Evolutionary conservation across 176 grass and related monocot genomes (phyloP).

Genomic region (Oryza meridionalis): DNA sequence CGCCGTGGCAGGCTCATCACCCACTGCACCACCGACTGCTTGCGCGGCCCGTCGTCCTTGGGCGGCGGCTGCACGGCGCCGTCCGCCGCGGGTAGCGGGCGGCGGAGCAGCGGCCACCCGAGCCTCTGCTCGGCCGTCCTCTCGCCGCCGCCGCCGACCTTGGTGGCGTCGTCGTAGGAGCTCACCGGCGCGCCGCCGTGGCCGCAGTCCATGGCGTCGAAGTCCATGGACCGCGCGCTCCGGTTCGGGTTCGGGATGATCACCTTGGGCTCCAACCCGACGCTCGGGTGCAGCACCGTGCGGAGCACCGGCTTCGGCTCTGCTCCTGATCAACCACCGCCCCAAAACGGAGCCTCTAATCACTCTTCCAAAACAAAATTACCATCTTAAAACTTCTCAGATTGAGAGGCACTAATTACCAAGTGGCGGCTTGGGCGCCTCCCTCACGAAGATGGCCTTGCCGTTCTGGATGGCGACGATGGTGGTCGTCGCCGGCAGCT

Average conservation of each 20-base stretch:
- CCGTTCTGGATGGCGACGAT: slow-evolving; percentile 78
- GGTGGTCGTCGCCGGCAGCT: slow-evolving; percentile 75
- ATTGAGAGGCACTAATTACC: slow-evolving; percentile 43
- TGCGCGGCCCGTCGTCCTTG: slow-evolving; percentile 48
- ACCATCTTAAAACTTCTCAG: too few species aligned
- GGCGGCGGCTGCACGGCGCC: background rate
- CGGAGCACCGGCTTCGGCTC: slow-evolving; percentile 65
- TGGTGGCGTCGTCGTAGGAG: slow-evolving; percentile 16
- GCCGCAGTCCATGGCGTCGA: slow-evolving; percentile 35
- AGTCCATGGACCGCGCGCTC: slow-evolving; percentile 48
- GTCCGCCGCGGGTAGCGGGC: background rate
- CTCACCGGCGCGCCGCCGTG: background rate
- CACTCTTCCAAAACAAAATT: background rate
- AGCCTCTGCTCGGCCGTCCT: slow-evolving; percentile 50
- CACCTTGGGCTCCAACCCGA: slow-evolving; percentile 67
- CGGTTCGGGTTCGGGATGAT: slow-evolving; percentile 72
- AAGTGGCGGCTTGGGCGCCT: slow-evolving; percentile 50
- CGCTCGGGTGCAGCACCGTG: slow-evolving; percentile 73
- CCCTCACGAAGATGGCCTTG: slow-evolving; percentile 74
- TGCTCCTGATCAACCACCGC: slow-evolving; percentile 45
- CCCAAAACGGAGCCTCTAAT: slow-evolving; percentile 1
- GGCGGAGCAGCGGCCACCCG: slow-evolving; percentile 88
- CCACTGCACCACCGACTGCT: slow-evolving; percentile 94
- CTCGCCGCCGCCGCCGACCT: background rate
- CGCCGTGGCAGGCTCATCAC: slow-evolving; percentile 88